Percentiles rank a stretch among this genome's conserved stretches.
Evolutionary conservation across 129 eudicot genomes (phyloP).

Genomic region (Sambucus nigra): DNA sequence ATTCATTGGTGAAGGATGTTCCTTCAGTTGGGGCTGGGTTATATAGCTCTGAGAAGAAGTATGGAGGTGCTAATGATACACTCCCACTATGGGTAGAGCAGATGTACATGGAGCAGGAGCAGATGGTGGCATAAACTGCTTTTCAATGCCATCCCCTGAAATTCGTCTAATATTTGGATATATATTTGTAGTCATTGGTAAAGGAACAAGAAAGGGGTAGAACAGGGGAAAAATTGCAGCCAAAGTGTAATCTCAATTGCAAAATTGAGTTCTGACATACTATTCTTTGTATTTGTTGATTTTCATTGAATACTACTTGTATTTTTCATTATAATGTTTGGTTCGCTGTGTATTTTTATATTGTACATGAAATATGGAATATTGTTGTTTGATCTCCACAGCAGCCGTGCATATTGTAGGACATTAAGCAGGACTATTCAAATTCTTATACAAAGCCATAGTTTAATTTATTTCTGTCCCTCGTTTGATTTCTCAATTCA

Average conservation of each 20-base stretch:
- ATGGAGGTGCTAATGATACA: slow-evolving; percentile 21
- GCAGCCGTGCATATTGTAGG: too few relatives aligned
- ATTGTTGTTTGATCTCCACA: too few relatives aligned
- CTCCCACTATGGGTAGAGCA: slow-evolving; percentile 69
- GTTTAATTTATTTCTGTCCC: too few relatives aligned
- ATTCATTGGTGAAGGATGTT: slow-evolving; percentile 80
- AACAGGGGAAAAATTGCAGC: neutral
- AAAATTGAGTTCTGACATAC: neutral
- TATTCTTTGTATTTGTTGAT: slow-evolving; percentile 2
- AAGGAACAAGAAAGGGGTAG: neutral
- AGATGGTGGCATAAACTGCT: slow-evolving; percentile 49
- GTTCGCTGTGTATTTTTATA: too few relatives aligned
- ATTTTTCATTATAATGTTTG: neutral
- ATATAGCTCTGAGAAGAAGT: slow-evolving; percentile 33
- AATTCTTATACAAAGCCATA: too few relatives aligned
- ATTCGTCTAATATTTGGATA: slow-evolving; percentile 15
- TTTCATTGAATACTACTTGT: neutral
- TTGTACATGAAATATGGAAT: too few relatives aligned
- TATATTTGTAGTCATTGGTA: neutral
- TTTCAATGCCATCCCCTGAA: slow-evolving; percentile 14
- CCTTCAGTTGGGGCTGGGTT: slow-evolving; percentile 44
- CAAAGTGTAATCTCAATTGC: neutral
- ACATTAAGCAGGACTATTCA: too few relatives aligned
- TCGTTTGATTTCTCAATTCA: too few relatives aligned
- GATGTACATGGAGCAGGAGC: slow-evolving; percentile 83